Percentiles rank a stretch among this genome's conserved stretches.
These are phyloP conservation scores for Peronosclerospora sorghi DNA, from an alignment of 352 stramenopile species.

Conservation along the genomic window DNA sequence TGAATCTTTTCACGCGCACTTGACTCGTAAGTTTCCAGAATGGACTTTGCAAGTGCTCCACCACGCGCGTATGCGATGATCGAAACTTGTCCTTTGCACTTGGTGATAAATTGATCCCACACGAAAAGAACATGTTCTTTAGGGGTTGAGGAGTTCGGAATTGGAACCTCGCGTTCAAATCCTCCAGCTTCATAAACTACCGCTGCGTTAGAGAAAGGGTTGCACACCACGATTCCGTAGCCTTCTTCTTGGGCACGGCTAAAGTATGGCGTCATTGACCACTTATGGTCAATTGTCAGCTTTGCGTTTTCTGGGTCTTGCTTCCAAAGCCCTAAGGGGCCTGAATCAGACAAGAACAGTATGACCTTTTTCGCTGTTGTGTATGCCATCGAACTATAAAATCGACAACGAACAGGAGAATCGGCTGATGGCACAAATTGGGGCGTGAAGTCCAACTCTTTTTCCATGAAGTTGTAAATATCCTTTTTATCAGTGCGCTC, in stretches of 20 bases:
- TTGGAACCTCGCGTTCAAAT: conserved; percentile 75
- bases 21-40: conserved; percentile 69
- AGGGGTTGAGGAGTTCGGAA: conserved; percentile 73
- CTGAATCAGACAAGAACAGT: conserved; percentile 79
- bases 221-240: conserved; percentile 79
- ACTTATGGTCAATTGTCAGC: conserved; percentile 71
- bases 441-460: conserved; percentile 72
- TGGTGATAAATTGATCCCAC: conserved; percentile 74
- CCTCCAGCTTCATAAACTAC: conserved; percentile 83
- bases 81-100: conserved; percentile 78
- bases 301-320: conserved; percentile 54
- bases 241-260: conserved; percentile 77
- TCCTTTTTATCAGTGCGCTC: conserved; percentile 62
- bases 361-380: conserved; percentile 79
- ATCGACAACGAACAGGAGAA: conserved; percentile 73
- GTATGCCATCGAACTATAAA: conserved; percentile 86
- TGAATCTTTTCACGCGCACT: conserved; percentile 70
- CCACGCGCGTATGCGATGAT: conserved; percentile 76
- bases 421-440: conserved; percentile 81
- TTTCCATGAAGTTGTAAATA: conserved; percentile 81
- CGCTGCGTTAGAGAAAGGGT: conserved; percentile 80
- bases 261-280: conserved; percentile 81
- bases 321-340: conserved; percentile 73
- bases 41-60: conserved; percentile 72
- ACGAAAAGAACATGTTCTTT: conserved; percentile 83